Evolutionary conservation across 352 stramenopile species (phyloP), one percentile per base, ranked within the genome.

Genomic region (Phytophthora pseudosyringae): DNA sequence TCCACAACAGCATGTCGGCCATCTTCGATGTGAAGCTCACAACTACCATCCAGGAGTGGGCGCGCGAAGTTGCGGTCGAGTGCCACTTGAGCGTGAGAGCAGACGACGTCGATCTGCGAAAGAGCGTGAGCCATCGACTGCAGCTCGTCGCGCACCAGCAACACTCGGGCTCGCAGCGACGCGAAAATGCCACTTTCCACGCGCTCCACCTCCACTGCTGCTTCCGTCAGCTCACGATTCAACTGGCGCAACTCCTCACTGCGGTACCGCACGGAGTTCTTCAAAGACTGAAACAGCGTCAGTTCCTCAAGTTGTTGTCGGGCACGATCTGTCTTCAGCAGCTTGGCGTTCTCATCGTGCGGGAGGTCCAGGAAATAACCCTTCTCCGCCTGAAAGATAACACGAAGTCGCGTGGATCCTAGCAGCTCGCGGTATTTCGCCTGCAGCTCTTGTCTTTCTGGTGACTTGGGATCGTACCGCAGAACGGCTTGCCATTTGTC

Each of bases 1-100:
- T 91, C 82, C 0, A 93, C 85, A 7, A 93, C 81, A 10, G 73
- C 75, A 58, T 93, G 85, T 2, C 85, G 78, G 3, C 82, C 85
- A 25, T 86, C 76, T 41, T 86, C 73, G 35, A 93, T 83, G 46
- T 91, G 82, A 40, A 93, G 62, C 43, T 89, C 76, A 0, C 65
- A 76, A 38, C 65, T 89, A 4, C 54, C 65, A 55, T 91, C 80
- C 13, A 91, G 60, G 21, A 86, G 10, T 3, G 85, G 82, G 6
- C 81, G 82, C 1, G 77, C 78, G 33, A 91, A 89, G 36, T 89
- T 83, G 3, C 78, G 73, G 39, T 91, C 82, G 1, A 90, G 38
- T 8, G 84, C 84, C 29, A 89, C 53, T 57, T 93, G 84, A 38
- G 82, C 80, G 41, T 93, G 82, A 13, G 80, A 89, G 16, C 72